Evolutionary conservation across 768 basidiomycete genomes (phyloP).

Genomic region (Lactarius akahatsu): DNA sequence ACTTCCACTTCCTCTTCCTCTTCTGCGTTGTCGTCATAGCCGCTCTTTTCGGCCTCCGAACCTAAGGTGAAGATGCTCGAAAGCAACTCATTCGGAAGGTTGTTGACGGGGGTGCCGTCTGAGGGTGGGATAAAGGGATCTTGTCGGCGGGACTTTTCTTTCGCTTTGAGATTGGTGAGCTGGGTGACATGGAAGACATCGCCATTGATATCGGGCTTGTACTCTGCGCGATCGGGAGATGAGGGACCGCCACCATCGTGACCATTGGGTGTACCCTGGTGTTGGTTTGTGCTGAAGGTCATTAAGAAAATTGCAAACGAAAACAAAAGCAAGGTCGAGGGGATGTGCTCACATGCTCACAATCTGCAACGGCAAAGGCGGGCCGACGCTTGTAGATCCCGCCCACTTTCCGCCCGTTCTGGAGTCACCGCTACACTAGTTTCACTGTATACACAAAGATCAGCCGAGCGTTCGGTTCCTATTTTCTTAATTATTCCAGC

Average conservation of each 20-base stretch:
- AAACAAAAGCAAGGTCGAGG: too few species aligned
- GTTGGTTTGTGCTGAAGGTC: conserved; percentile 9
- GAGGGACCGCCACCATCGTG: neutral
- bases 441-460: neutral
- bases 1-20: conserved; percentile 29
- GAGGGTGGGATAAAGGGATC: conserved; percentile 9
- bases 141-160: neutral
- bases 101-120: conserved; percentile 37
- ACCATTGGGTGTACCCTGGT: neutral
- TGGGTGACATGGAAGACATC: conserved; percentile 1
- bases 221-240: neutral
- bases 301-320: conserved; percentile 3
- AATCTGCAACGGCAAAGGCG: neutral
- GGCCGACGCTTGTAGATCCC: neutral
- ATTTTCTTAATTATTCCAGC: too few species aligned
- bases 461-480: neutral
- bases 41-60: conserved; percentile 30
- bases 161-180: conserved; percentile 7
- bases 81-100: conserved; percentile 60
- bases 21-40: conserved; percentile 28
- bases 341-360: too few species aligned
- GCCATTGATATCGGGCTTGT: neutral
- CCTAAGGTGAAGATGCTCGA: conserved; percentile 41
- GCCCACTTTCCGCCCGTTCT: too few species aligned
- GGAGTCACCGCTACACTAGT: too few species aligned